Percentiles rank a stretch among this genome's conserved stretches.
phyloP scores from a whole-genome alignment of 306 rosid genomes.

The Cucurbita argyrosperma region DNA sequence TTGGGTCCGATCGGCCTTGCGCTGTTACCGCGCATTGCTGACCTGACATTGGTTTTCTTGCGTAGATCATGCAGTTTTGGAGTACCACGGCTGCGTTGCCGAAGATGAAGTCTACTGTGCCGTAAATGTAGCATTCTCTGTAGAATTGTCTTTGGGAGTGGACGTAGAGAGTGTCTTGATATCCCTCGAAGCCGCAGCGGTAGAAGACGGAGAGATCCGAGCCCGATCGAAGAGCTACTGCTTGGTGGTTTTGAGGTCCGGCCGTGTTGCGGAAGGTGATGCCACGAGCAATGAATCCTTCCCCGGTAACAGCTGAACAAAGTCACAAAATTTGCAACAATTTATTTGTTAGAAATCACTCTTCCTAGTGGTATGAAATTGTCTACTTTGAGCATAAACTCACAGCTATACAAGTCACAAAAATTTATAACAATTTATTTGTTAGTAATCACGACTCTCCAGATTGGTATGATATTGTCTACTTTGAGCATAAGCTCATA shows the following conservation, averaged over 20 bases:
- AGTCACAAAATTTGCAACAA: neutral
- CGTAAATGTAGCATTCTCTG: conserved; percentile 13
- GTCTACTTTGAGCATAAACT: too few relatives aligned
- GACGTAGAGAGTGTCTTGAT: conserved; percentile 16
- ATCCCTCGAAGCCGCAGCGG: conserved; percentile 14
- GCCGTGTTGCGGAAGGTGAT: conserved; percentile 9
- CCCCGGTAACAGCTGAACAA: neutral
- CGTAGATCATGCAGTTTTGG: conserved; percentile 14
- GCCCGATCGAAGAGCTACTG: conserved; percentile 2
- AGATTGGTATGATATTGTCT: too few relatives aligned
- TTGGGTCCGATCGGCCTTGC: neutral
- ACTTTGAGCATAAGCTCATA: too few relatives aligned
- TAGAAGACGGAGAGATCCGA: conserved; percentile 7
- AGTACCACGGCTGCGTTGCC: conserved; percentile 11
- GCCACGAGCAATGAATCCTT: conserved; percentile 10
- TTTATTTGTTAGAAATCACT: too few relatives aligned
- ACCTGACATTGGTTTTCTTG: neutral
- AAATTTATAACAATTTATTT: too few relatives aligned
- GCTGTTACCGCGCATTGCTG: conserved; percentile 5
- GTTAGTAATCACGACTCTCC: too few relatives aligned
- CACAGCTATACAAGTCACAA: too few relatives aligned
- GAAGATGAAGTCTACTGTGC: conserved; percentile 13
- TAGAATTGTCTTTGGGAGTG: conserved; percentile 10
- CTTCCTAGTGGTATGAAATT: too few relatives aligned
- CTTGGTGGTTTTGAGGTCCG: conserved; percentile 9